Evolutionary conservation across 352 stramenopile species (phyloP).

Genomic region (Stephanocyclus meneghinianus): DNA sequence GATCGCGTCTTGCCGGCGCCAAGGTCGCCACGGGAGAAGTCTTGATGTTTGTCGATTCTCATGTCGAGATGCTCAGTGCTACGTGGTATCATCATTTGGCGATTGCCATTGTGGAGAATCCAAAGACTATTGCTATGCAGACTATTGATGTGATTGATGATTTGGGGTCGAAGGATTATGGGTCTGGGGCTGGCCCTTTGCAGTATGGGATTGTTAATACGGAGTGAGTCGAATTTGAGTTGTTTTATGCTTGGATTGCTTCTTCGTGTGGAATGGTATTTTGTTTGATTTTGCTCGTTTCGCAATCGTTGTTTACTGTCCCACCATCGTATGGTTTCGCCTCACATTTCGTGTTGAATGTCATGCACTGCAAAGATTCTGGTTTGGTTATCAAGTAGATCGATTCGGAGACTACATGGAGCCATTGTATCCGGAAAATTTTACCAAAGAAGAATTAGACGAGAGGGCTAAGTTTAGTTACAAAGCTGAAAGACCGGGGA

Average conservation of each 20-base stretch:
- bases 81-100: slow-evolving; percentile 60
- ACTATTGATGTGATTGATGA: slow-evolving; percentile 60
- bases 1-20: slow-evolving; percentile 40
- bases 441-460: slow-evolving; percentile 29
- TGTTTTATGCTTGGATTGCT: too few relatives aligned
- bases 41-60: slow-evolving; percentile 57
- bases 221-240: too few relatives aligned
- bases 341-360: background rate
- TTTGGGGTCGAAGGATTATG: slow-evolving; percentile 44
- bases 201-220: slow-evolving; percentile 52
- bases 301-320: background rate
- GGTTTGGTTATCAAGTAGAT: slow-evolving; percentile 52
- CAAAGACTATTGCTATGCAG: slow-evolving; percentile 56
- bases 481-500: slow-evolving; percentile 26
- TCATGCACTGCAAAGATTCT: slow-evolving; percentile 21
- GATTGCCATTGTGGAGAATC: slow-evolving; percentile 56
- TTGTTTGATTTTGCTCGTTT: background rate
- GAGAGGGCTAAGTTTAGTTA: slow-evolving; percentile 43
- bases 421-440: slow-evolving; percentile 21
- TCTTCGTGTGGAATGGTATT: background rate
- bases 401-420: slow-evolving; percentile 48
- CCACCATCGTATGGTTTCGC: background rate
- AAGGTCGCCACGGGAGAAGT: slow-evolving; percentile 42
- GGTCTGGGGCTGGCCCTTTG: slow-evolving; percentile 17
- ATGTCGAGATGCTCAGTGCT: slow-evolving; percentile 51